A percentile compares a stretch with the other conserved stretches of the same genome.
phyloP scores from a whole-genome alignment of 2,329 filamentous ascomycete species.

The Hyphodiscus sp. region DNA sequence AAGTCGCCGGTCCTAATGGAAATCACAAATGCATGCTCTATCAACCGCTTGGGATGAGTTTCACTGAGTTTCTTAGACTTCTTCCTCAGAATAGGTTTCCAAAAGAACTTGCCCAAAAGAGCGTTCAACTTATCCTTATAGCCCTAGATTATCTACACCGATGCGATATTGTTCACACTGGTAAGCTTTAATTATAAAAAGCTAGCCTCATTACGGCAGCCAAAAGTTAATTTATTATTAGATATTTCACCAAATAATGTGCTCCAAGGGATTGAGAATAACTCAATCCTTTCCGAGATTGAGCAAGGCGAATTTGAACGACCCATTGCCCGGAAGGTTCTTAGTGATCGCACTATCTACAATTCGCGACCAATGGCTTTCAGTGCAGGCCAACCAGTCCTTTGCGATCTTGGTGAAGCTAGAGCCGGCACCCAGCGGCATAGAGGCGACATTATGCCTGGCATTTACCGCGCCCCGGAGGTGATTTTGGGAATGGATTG shows the following conservation, averaged over 20 bases:
- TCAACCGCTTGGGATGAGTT: constrained; percentile 38
- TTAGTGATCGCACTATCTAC: constrained; percentile 37
- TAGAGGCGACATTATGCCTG: constrained; percentile 34
- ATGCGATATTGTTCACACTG: constrained; percentile 40
- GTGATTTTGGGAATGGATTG: constrained; percentile 41
- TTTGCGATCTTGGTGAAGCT: constrained; percentile 41
- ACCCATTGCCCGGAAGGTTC: constrained; percentile 37
- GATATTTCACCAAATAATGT: constrained; percentile 43
- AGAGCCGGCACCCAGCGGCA: constrained; percentile 32
- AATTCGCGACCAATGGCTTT: constrained; percentile 33
- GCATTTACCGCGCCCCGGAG: constrained; percentile 38
- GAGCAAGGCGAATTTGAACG: constrained; percentile 34
- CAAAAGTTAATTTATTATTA: constrained; percentile 18
- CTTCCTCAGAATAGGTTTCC: constrained; percentile 35
- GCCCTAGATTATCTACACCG: constrained; percentile 42
- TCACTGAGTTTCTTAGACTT: constrained; percentile 33
- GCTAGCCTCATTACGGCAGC: constrained; percentile 2
- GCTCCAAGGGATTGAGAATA: constrained; percentile 33
- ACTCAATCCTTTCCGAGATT: constrained; percentile 33
- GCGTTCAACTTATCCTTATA: constrained; percentile 36
- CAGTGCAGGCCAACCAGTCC: constrained; percentile 30
- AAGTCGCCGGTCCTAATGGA: constrained; percentile 32
- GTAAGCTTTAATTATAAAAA: constrained; percentile 25
- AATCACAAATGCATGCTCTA: constrained; percentile 34
- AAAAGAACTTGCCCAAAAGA: constrained; percentile 29